Conservation (phyloP, 129 eudicot genomes). For the Centrapalus pauciflorus region DNA sequence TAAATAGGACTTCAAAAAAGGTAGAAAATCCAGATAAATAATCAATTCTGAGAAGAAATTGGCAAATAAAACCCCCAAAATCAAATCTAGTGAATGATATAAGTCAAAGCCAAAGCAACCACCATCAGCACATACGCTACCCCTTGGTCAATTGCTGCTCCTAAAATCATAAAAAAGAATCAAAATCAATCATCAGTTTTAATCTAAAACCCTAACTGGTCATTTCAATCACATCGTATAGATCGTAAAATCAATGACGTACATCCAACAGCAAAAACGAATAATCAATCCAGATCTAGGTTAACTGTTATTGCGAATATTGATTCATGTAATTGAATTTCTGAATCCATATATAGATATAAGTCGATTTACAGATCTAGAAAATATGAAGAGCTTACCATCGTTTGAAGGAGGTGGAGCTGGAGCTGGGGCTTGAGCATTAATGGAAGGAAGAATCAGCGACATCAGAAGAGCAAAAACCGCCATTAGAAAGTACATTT, state of each 20-base stretch:
- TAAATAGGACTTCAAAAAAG: not conserved
- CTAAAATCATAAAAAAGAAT: conserved; percentile 26
- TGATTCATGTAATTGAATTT: not conserved
- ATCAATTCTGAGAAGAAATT: conserved; percentile 9
- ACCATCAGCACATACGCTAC: conserved; percentile 77
- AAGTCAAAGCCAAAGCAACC: conserved; percentile 81
- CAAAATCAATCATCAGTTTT: not conserved
- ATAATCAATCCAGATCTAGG: conserved; percentile 5
- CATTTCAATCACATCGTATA: not conserved
- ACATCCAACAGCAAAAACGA: not conserved
- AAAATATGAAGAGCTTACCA: conserved; percentile 30
- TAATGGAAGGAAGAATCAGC: conserved; percentile 46
- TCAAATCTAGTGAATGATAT: conserved; percentile 55
- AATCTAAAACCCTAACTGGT: not conserved
- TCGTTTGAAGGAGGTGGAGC: conserved; percentile 60
- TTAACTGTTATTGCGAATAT: not conserved
- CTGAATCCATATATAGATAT: conserved; percentile 9
- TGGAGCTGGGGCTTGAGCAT: conserved; percentile 52
- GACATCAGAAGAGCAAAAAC: conserved; percentile 40
- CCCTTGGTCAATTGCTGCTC: conserved; percentile 70
- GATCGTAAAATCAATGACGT: not conserved
- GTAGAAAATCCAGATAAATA: not conserved
- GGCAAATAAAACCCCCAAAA: not conserved
- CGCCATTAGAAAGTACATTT: conserved; percentile 36
- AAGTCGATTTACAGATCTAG: conserved; percentile 19